These are phyloP conservation scores for Backusella morwellensis DNA, from an alignment of 192 early-diverging fungal species.

Conservation along the genomic window DNA sequence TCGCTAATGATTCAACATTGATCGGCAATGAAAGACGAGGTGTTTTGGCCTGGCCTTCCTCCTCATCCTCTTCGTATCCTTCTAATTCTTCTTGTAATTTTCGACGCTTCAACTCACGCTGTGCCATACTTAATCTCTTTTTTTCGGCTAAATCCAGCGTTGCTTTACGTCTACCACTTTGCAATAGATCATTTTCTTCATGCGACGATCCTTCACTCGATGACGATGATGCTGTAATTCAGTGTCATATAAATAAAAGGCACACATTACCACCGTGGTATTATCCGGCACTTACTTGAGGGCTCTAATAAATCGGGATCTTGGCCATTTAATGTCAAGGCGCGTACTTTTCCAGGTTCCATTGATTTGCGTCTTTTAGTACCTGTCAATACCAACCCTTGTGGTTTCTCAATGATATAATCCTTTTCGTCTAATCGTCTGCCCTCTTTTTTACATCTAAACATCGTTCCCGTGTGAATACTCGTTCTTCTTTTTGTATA, in stretches of 20 bases:
- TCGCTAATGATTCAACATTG: neutral
- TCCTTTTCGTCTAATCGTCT: slow-evolving; percentile 23
- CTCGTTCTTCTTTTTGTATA: neutral
- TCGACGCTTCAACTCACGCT: neutral
- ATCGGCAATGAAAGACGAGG: neutral
- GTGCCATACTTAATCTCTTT: neutral
- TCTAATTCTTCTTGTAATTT: neutral
- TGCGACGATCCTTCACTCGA: neutral
- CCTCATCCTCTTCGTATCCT: neutral
- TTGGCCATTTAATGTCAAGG: neutral
- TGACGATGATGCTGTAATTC: neutral
- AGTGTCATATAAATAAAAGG: neutral
- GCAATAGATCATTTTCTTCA: neutral
- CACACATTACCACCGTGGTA: no score
- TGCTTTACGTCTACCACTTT: neutral
- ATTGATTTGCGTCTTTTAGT: slow-evolving; percentile 33
- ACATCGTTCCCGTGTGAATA: neutral
- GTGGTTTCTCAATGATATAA: slow-evolving; percentile 17
- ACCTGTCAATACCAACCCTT: slow-evolving; percentile 3
- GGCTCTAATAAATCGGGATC: neutral
- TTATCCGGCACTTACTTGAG: neutral
- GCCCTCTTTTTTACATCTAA: slow-evolving; percentile 17
- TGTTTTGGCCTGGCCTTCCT: neutral
- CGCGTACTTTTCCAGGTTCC: slow-evolving; percentile 33
- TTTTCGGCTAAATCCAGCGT: neutral